A percentile compares a stretch with the other conserved stretches of the same genome.
phyloP scores from a whole-genome alignment of 441 rosid species.

The Adansonia grandidieri region DNA sequence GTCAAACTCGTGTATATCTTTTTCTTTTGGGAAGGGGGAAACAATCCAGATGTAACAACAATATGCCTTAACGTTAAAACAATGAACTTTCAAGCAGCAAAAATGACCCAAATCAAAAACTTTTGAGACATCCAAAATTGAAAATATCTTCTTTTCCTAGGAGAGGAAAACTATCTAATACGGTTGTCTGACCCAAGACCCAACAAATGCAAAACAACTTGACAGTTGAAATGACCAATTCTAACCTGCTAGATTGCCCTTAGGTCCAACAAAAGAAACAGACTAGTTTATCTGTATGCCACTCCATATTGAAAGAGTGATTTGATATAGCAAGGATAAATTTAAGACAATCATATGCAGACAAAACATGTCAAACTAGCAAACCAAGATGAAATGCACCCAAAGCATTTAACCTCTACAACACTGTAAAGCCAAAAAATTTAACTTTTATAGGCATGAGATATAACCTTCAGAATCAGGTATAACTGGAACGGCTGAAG shows the following conservation, averaged over 20 bases:
- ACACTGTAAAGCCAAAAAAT: slow-evolving; percentile 20
- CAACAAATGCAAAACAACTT: not conserved
- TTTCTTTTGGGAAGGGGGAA: not conserved
- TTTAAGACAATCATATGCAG: slow-evolving; percentile 5
- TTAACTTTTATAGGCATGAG: slow-evolving; percentile 4
- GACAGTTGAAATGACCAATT: slow-evolving; percentile 1
- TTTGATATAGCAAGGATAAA: not conserved
- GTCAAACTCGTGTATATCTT: not conserved
- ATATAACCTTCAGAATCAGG: slow-evolving; percentile 87
- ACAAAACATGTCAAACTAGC: not conserved
- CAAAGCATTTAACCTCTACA: not conserved
- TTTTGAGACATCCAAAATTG: not conserved
- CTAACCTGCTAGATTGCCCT: not conserved
- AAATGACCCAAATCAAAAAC: not conserved
- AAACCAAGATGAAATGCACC: slow-evolving; percentile 14
- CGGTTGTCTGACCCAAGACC: not conserved
- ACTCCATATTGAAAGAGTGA: not conserved
- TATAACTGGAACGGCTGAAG: slow-evolving; percentile 87
- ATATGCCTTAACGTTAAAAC: not conserved
- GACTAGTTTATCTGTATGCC: not conserved
- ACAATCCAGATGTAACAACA: slow-evolving; percentile 1
- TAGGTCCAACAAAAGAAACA: slow-evolving; percentile 14
- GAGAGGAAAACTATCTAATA: not conserved
- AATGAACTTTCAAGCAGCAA: not conserved
- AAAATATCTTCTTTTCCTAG: not conserved